Evolutionary conservation across 2,329 filamentous ascomycete genomes (phyloP).

Genomic region (Fusarium sterilihyphosum): DNA sequence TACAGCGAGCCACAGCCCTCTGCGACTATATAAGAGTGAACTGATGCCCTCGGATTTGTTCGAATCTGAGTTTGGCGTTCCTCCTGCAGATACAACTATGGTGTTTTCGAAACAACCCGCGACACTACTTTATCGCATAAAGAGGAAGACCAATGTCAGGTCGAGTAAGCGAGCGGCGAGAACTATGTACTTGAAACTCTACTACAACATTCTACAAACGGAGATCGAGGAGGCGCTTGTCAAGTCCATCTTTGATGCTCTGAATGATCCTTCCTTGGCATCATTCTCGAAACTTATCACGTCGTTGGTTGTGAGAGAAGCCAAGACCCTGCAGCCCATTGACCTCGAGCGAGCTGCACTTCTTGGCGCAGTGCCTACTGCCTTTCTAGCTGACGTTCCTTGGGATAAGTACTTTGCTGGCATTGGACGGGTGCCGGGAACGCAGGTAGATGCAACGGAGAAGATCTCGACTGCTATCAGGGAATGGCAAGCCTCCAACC

Average conservation of each 20-base stretch:
- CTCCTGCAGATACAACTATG: constrained; percentile 63
- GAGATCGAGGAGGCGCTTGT: constrained; percentile 69
- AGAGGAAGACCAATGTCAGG: constrained; percentile 58
- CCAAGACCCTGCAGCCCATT: constrained; percentile 56
- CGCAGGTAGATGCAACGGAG: constrained; percentile 46
- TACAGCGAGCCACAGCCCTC: constrained; percentile 77
- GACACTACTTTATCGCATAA: constrained; percentile 82
- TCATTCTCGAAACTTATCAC: constrained; percentile 60
- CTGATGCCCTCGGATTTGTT: constrained; percentile 78
- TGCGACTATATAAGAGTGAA: constrained; percentile 77
- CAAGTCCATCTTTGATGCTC: constrained; percentile 52
- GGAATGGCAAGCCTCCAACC: constrained; percentile 47
- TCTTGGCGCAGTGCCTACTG: constrained; percentile 61
- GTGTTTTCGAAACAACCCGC: constrained; percentile 86
- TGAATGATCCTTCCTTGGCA: constrained; percentile 54
- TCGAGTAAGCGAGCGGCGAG: constrained; percentile 47
- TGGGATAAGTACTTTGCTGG: constrained; percentile 63
- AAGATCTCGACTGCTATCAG: constrained; percentile 45
- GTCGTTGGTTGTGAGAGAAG: constrained; percentile 55
- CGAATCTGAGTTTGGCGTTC: constrained; percentile 67
- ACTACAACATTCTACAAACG: constrained; percentile 81
- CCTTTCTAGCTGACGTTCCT: constrained; percentile 55
- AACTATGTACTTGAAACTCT: constrained; percentile 73
- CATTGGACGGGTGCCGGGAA: constrained; percentile 54
- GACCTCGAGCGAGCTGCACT: constrained; percentile 67